Evolutionary conservation across 1,284 basidiomycete species (phyloP).

Genomic region (Dichomitus squalens): DNA sequence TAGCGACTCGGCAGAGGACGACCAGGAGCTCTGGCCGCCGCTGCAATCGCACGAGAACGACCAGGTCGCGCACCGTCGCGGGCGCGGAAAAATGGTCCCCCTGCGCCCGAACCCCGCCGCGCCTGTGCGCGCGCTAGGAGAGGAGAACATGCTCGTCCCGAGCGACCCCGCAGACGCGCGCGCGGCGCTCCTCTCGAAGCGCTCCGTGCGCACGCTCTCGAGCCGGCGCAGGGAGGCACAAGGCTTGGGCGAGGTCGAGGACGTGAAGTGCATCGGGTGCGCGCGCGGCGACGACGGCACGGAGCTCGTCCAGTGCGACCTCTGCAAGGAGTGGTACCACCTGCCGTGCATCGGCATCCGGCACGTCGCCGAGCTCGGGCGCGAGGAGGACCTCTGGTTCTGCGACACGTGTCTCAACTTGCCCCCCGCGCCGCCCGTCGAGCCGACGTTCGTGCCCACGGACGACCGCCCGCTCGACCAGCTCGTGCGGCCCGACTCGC

Average conservation of each 20-base stretch:
- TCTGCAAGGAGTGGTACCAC: slow-evolving; percentile 78
- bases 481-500: slow-evolving; percentile 44
- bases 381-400: slow-evolving; percentile 76
- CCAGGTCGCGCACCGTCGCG: slow-evolving; percentile 39
- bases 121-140: slow-evolving; percentile 16
- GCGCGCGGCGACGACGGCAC: slow-evolving; percentile 63
- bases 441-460: slow-evolving; percentile 67
- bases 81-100: slow-evolving; percentile 66
- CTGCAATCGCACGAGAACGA: slow-evolving; percentile 33
- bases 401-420: slow-evolving; percentile 53
- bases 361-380: slow-evolving; percentile 62
- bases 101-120: slow-evolving; percentile 43
- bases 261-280: slow-evolving; percentile 61
- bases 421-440: slow-evolving; percentile 41
- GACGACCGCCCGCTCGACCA: slow-evolving; percentile 43
- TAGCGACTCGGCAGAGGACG: slow-evolving; percentile 45
- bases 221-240: slow-evolving; percentile 43
- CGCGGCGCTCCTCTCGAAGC: slow-evolving; percentile 69
- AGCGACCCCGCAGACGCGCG: slow-evolving; percentile 75
- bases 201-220: slow-evolving; percentile 60
- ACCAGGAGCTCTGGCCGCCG: slow-evolving; percentile 38
- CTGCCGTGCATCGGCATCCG: slow-evolving; percentile 71
- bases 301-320: slow-evolving; percentile 76
- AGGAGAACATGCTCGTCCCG: slow-evolving; percentile 44
- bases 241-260: slow-evolving; percentile 39